Evolutionary conservation across 108 stramenopile genomes (phyloP).

Genomic region (Pseudonitzschia pungens): DNA sequence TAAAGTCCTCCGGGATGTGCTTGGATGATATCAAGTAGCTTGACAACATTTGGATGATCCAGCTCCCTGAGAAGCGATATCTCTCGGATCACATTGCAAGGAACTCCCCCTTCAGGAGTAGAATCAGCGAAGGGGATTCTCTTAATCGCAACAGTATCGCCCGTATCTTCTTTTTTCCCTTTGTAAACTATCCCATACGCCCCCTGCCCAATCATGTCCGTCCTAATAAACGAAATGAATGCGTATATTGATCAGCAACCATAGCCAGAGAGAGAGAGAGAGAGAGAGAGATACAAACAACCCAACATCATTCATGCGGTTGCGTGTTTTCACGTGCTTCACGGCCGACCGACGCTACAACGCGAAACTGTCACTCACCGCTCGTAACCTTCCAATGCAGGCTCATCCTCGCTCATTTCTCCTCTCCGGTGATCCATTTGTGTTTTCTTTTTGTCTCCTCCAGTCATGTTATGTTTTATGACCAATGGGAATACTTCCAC

Average conservation of each 20-base stretch:
- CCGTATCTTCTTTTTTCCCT: conserved; percentile 81
- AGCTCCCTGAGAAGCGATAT: conserved; percentile 83
- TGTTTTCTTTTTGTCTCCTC: conserved; percentile 8
- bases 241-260: not conserved
- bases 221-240: conserved; percentile 48
- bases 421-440: conserved; percentile 11
- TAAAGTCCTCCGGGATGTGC: conserved; percentile 79
- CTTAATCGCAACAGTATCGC: conserved; percentile 87
- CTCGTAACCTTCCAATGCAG: conserved; percentile 79
- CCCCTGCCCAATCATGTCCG: conserved; percentile 98
- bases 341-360: not conserved
- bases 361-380: conserved; percentile 45
- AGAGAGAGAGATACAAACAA: not conserved
- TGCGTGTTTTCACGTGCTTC: not conserved
- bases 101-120: conserved; percentile 87
- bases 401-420: conserved; percentile 65
- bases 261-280: no score
- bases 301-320: not conserved
- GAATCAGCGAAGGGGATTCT: conserved; percentile 84
- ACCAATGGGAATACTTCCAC: not conserved
- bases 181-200: conserved; percentile 99
- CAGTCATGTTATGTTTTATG: not conserved
- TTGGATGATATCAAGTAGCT: conserved; percentile 77
- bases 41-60: conserved; percentile 82
- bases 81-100: conserved; percentile 91